Evolutionary conservation across 1,139 yeast genomes (phyloP), one percentile per base, ranked within the genome.

Genomic region (Saccharomyces hybrid): DNA sequence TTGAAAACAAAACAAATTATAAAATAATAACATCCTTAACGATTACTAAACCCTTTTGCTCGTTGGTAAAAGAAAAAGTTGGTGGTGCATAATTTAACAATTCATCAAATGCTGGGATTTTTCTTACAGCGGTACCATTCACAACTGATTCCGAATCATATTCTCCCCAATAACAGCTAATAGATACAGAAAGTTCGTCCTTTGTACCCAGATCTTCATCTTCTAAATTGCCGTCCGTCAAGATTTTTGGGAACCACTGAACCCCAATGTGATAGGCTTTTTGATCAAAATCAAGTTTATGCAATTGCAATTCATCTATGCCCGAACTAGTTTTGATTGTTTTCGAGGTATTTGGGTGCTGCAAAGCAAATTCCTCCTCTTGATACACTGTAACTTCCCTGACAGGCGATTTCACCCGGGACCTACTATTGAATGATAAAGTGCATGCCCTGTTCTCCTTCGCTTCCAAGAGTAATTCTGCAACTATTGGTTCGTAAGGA

Each of bases 91-190:
- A 88, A 58, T 80, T 78, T 50, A 84, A 63, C 48, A 86, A 67
- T 64, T 88, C 96, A 55, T 80, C 82, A 59, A 76, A 82, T 1
- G 93, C 90, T 0, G 95, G 91, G 3, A 88, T 71, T 56, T 77
- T 78, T 47, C 80, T 70, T 31, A 61, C 62, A 28, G 65, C 56
- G 16, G 59, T 64, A 1, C 74, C 76, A 52, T 69, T 75, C 14
- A 70, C 66, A 4, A 75, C 69, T 1, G 76, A 63, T 42, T 72
- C 73, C 4, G 74, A 73, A 47, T 79, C 83, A 63, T 80, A 78
- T 60, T 88, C 95, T 9, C 86, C 84, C 95, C 95, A 88, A 63
- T 73, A 80, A 66, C 96, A 88, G 28, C 78, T 74, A 4, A 88
- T 76, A 8, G 73, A 70, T 1, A 88, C 75, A 1, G 84, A 86